Evolutionary conservation across 306 rosid species (phyloP), one percentile per base, ranked within the genome.

Genomic region (Vachellia pachyceras): DNA sequence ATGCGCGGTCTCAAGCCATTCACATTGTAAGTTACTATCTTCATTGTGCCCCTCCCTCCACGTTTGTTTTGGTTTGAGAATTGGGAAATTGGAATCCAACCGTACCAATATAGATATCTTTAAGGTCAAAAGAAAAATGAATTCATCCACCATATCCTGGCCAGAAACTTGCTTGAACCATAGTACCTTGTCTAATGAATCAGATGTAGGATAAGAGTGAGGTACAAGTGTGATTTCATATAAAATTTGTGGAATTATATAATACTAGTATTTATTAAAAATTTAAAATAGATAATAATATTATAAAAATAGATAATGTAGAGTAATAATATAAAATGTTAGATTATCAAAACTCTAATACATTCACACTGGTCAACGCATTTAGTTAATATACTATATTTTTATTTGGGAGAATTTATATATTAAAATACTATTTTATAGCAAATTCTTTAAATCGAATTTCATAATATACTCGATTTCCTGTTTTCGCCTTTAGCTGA

Each of bases 11-110:
- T 82, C 52, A 95, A 74, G 17, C 99, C 98, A 73, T 92, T 95
- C 68, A 95, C 98, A 85, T 93, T 95, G 92, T 95, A 95, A 37
- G 88, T 95, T 29, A 93, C 97, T 39, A 95, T 89, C 93, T 93
- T 93, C 99, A 92, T 92, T 57, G 69, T 46, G 33, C 33, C 68
- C 3, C 15, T 11, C 13, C 9, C 18, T 29, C 33, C 14, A 29
- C 3, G 22, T 15, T 6, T 64, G 69, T 15, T 36, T 14, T 11
- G 69, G 68, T 12, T 29, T 3, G 1, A 61, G 40, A 29, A 4
- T 29, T 29, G 4, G 10, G 68, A 25, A 12, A 61, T 29, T 29
- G 40, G 40, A 14, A 13, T 5, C 44, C 69, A 35, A 37, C 67
- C 11, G 18, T 5, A 5, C 39, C 37, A 25, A 8, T 20, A 58